These are phyloP conservation scores for Botrytis porri DNA, from an alignment of 2,329 filamentous ascomycete species.

Conservation along the genomic window DNA sequence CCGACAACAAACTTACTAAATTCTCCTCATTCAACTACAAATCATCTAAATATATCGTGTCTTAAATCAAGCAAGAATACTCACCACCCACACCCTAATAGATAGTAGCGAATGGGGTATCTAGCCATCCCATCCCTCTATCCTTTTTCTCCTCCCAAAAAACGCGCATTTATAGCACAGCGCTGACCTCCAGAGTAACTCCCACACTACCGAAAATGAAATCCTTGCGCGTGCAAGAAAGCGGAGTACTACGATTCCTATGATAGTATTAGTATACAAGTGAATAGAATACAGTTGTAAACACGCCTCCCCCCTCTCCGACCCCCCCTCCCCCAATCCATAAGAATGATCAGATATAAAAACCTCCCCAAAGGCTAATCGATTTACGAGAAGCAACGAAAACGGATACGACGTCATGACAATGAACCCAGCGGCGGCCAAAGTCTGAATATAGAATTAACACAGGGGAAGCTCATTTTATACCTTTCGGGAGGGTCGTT, in stretches of 20 bases:
- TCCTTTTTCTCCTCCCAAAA: neutral
- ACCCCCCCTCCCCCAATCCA: too few species aligned
- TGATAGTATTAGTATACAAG: neutral
- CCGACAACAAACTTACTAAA: too few species aligned
- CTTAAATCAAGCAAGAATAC: too few species aligned
- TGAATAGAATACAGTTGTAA: neutral
- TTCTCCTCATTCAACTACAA: too few species aligned
- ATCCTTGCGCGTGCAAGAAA: neutral
- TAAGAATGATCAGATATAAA: too few species aligned
- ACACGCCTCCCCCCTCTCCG: too few species aligned
- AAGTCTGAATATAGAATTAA: neutral
- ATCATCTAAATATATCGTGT: too few species aligned
- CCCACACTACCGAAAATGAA: neutral
- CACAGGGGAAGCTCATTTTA: neutral
- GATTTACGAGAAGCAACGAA: neutral
- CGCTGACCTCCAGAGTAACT: neutral
- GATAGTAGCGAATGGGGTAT: neutral
- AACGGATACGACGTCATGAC: neutral
- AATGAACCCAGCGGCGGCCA: too few species aligned
- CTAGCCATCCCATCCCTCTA: neutral
- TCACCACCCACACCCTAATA: neutral
- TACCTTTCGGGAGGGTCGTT: neutral
- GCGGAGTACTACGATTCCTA: neutral
- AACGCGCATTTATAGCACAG: neutral
- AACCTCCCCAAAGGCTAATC: neutral